A percentile compares a stretch with the other conserved stretches of the same genome.
Evolutionary conservation across 495 filamentous ascomycete genomes (phyloP).

Genomic region (Podospora pseudopauciseta): DNA sequence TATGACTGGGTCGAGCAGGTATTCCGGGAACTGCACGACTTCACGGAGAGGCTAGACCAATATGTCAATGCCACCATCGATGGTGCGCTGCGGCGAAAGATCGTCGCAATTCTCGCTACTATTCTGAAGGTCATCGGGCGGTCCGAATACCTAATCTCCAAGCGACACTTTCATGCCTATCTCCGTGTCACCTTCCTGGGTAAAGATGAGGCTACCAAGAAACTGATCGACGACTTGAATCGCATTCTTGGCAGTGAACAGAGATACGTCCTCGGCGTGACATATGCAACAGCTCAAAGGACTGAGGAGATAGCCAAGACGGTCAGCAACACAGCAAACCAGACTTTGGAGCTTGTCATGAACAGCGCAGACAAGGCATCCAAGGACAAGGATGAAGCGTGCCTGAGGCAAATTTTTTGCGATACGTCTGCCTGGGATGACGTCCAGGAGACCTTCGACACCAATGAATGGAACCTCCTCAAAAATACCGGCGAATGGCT

Average conservation of each 20-base stretch:
- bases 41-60: constrained; percentile 10
- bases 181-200: neutral
- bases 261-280: neutral
- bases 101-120: neutral
- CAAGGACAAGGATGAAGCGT: neutral
- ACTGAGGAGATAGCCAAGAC: neutral
- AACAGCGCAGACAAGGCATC: too few species aligned
- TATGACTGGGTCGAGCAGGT: constrained; percentile 20
- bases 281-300: neutral
- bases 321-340: neutral
- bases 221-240: neutral
- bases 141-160: neutral
- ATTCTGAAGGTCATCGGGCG: neutral
- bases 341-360: neutral
- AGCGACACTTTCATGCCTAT: neutral
- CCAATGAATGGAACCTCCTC: neutral
- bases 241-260: neutral
- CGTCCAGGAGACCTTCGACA: neutral
- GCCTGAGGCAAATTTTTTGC: neutral
- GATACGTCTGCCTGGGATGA: neutral
- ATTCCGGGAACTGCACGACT: constrained; percentile 16
- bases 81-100: neutral
- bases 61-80: neutral
- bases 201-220: neutral
- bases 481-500: neutral